Conservation (phyloP, 768 basidiomycete genomes). For the Lactarius tabidus region DNA sequence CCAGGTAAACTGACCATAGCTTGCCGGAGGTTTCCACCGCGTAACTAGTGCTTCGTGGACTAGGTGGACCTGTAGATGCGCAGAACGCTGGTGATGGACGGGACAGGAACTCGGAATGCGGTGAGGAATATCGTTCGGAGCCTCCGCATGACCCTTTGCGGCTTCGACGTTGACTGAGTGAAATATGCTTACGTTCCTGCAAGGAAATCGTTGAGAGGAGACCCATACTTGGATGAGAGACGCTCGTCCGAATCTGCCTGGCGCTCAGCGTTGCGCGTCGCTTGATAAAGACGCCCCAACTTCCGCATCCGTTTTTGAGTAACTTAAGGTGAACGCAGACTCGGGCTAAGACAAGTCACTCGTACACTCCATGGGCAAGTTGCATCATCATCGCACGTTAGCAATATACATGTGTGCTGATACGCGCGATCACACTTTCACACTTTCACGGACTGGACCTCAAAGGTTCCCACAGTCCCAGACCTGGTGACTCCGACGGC, state of each 20-base stretch:
- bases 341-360: no score
- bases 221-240: neutral
- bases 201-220: neutral
- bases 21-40: conserved; percentile 9
- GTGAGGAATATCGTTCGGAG: neutral
- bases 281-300: neutral
- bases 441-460: no score
- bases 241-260: neutral
- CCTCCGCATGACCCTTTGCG: neutral
- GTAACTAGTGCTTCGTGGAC: neutral
- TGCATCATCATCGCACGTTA: no score
- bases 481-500: neutral
- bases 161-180: neutral
- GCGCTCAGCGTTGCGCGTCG: neutral
- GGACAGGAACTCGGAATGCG: neutral
- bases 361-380: no score
- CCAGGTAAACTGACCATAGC: conserved; percentile 20
- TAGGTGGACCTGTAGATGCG: neutral
- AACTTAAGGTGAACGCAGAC: no score
- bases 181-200: neutral
- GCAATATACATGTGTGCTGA: no score
- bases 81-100: neutral
- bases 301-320: no score
- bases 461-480: no score
- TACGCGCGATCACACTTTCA: no score